Percentiles rank a stretch among this genome's conserved stretches.
Evolutionary conservation across 2,329 filamentous ascomycete genomes (phyloP).

Genomic region (Diaporthe helianthi): DNA sequence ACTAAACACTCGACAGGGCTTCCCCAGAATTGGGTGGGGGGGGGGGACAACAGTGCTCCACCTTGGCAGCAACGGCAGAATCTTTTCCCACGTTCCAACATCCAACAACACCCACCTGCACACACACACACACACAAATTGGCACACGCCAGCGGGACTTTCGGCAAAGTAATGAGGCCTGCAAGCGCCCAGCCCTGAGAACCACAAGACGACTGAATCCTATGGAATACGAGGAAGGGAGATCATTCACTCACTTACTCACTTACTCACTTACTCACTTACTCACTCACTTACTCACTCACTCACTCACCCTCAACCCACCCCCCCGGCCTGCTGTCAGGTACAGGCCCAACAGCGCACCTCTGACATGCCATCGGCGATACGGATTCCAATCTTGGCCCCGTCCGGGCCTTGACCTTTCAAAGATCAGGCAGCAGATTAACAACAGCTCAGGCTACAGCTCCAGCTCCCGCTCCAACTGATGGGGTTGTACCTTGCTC

Average conservation of each 20-base stretch:
- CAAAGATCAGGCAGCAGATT: neutral
- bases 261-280: neutral
- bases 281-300: neutral
- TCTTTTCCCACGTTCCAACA: neutral
- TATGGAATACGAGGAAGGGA: neutral
- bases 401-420: neutral
- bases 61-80: conserved; percentile 15
- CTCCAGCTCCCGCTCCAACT: neutral
- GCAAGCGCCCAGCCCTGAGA: neutral
- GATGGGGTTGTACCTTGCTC: neutral
- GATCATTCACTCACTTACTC: neutral
- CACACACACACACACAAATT: too few species aligned
- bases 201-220: neutral
- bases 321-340: conserved; percentile 4
- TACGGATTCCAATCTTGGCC: neutral
- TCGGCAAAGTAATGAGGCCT: neutral
- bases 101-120: neutral
- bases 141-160: neutral
- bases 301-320: neutral
- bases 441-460: conserved; percentile 9
- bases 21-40: conserved; percentile 5
- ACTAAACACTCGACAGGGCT: conserved; percentile 18
- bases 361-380: conserved; percentile 21
- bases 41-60: neutral
- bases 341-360: conserved; percentile 13